phyloP scores from a whole-genome alignment of 2,329 filamentous ascomycete genomes.

The Ceratocystis lukuohia region DNA sequence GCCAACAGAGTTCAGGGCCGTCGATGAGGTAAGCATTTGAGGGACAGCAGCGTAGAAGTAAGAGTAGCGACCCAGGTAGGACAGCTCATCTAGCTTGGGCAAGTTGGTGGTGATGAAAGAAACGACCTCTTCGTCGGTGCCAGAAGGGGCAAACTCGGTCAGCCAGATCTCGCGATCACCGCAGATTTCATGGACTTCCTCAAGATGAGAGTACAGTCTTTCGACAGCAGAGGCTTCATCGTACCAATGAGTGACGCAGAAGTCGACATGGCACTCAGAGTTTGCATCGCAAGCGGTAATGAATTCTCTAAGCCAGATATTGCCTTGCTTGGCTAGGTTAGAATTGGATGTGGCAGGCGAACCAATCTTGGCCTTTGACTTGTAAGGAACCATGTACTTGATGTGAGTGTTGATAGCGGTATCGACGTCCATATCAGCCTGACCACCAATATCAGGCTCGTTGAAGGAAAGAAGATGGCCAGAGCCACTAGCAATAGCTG shows the following conservation, averaged over 20 bases:
- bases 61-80: slow-evolving; percentile 42
- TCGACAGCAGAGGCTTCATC: slow-evolving; percentile 33
- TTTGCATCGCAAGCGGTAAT: slow-evolving; percentile 36
- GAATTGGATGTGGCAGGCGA: slow-evolving; percentile 52
- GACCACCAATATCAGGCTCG: slow-evolving; percentile 50
- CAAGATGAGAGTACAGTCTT: slow-evolving; percentile 42
- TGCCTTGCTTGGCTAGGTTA: slow-evolving; percentile 34
- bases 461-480: slow-evolving; percentile 54
- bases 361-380: slow-evolving; percentile 40
- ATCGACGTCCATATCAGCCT: slow-evolving; percentile 44
- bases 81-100: slow-evolving; percentile 35
- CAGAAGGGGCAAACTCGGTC: slow-evolving; percentile 48
- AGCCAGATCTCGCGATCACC: slow-evolving; percentile 43
- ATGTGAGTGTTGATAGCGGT: slow-evolving; percentile 41
- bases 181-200: slow-evolving; percentile 34
- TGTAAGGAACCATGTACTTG: slow-evolving; percentile 41
- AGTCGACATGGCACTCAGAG: slow-evolving; percentile 40
- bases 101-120: slow-evolving; percentile 39
- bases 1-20: slow-evolving; percentile 35
- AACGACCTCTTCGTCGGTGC: slow-evolving; percentile 31
- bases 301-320: slow-evolving; percentile 43
- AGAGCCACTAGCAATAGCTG: slow-evolving; percentile 40
- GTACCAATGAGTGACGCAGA: slow-evolving; percentile 54
- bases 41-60: slow-evolving; percentile 39
- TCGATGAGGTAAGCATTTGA: slow-evolving; percentile 31